A percentile compares a stretch with the other conserved stretches of the same genome.
phyloP scores from a whole-genome alignment of 108 stramenopile species.

The Pseudonitzschia multistriata region DNA sequence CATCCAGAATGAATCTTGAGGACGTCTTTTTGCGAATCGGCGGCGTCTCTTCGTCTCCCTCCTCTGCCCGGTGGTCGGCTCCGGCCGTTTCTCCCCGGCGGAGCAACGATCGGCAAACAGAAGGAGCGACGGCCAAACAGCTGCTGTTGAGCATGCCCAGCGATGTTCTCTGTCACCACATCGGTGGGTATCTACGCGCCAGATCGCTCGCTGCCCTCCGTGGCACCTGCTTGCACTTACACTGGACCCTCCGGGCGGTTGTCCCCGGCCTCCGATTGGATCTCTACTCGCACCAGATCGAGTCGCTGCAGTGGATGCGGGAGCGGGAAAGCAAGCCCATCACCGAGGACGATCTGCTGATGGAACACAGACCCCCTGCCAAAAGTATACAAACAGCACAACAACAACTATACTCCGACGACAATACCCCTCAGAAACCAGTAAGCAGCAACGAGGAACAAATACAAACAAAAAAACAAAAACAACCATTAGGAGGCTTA shows the following conservation, averaged over 20 bases:
- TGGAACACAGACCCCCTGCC: no score
- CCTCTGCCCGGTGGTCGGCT: neutral
- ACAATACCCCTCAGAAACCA: no score
- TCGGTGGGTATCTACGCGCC: constrained; percentile 61
- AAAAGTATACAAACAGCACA: neutral
- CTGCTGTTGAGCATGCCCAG: constrained; percentile 34
- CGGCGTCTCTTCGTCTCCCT: constrained; percentile 30
- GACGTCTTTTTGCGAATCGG: constrained; percentile 56
- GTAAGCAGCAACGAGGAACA: constrained; percentile 5
- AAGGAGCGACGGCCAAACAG: neutral
- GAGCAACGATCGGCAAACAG: neutral
- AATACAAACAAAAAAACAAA: neutral
- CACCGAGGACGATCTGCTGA: constrained; percentile 35
- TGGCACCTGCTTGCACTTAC: constrained; percentile 47
- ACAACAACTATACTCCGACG: neutral
- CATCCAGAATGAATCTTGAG: constrained; percentile 48
- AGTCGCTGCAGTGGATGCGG: constrained; percentile 77
- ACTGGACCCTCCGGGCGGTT: constrained; percentile 38
- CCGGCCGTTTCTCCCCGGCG: neutral
- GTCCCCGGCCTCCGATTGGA: constrained; percentile 70
- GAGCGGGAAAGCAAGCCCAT: constrained; percentile 47
- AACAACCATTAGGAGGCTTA: neutral
- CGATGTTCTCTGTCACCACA: constrained; percentile 50
- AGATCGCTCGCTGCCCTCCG: constrained; percentile 54
- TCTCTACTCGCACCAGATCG: constrained; percentile 73